Conservation (phyloP, 2,329 filamentous ascomycete species). For the Penicillium corylophilum region DNA sequence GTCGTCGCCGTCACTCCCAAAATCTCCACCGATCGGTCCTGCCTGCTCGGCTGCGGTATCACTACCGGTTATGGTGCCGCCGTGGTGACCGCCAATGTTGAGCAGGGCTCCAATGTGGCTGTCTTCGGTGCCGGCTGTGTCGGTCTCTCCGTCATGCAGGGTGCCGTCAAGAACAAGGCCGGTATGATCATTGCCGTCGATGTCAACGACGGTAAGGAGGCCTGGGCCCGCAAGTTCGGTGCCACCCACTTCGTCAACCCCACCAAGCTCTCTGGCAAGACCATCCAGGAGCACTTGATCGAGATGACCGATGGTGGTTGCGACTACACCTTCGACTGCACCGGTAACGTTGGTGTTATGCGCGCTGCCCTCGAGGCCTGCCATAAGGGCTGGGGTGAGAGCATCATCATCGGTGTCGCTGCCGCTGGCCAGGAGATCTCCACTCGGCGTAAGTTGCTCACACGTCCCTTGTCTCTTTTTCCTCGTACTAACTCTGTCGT, state of each 20-base stretch:
- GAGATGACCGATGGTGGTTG: conserved; percentile 98
- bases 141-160: conserved; percentile 91
- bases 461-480: neutral
- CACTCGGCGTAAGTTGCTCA: conserved; percentile 72
- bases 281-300: conserved; percentile 85
- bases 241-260: conserved; percentile 98
- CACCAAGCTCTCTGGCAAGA: conserved; percentile 69
- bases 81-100: conserved; percentile 86
- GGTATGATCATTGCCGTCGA: conserved; percentile 64
- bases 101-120: conserved; percentile 84
- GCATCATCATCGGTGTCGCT: conserved; percentile 95
- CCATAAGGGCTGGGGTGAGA: conserved; percentile 99
- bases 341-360: conserved; percentile 95
- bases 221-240: conserved; percentile 90
- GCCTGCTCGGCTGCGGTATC: conserved; percentile 95
- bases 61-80: conserved; percentile 97
- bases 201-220: conserved; percentile 86
- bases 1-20: conserved; percentile 89
- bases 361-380: conserved; percentile 92
- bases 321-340: conserved; percentile 99
- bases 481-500: conserved; percentile 10
- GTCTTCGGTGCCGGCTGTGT: conserved; percentile 96
- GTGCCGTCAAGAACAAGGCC: conserved; percentile 80
- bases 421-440: conserved; percentile 94
- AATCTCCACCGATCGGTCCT: conserved; percentile 93